Evolutionary conservation across 23 red algal genomes (phyloP).

Genomic region (Gracilariopsis chorda): DNA sequence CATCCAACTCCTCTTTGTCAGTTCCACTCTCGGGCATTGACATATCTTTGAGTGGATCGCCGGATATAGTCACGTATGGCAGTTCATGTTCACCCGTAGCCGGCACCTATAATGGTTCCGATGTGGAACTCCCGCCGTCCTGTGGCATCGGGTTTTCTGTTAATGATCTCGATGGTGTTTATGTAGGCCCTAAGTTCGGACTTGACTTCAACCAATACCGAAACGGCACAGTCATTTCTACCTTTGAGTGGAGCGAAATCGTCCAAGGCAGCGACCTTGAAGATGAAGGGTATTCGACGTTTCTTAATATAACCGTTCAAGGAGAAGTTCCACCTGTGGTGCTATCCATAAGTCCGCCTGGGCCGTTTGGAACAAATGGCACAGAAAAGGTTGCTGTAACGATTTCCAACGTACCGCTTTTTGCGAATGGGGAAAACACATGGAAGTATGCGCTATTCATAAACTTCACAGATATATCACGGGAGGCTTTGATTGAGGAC

Average conservation of each 20-base stretch:
- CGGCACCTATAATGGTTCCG: conserved; percentile 25
- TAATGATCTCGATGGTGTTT: conserved; percentile 17
- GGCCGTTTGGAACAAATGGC: conserved; percentile 22
- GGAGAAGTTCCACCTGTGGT: conserved; percentile 26
- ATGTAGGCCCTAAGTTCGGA: conserved; percentile 25
- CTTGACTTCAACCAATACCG: conserved; percentile 19
- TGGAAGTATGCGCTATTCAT: conserved; percentile 17
- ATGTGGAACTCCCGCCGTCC: neutral
- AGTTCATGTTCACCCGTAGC: conserved; percentile 16
- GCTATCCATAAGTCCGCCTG: conserved; percentile 5
- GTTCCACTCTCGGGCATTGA: neutral
- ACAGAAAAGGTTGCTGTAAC: conserved; percentile 18
- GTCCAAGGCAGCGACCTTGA: conserved; percentile 57
- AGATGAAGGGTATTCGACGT: conserved; percentile 41
- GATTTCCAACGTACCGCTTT: conserved; percentile 10
- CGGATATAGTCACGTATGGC: neutral
- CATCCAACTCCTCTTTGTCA: conserved; percentile 20
- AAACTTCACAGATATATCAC: conserved; percentile 4
- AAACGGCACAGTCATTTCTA: conserved; percentile 2
- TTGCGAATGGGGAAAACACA: neutral
- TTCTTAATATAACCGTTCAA: conserved; percentile 18
- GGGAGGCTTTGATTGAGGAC: neutral
- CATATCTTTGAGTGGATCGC: neutral
- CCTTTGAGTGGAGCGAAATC: conserved; percentile 46
- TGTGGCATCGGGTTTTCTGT: conserved; percentile 50